phyloP scores from a whole-genome alignment of 1,284 basidiomycete species.

The Anthracocystis walkeri region DNA sequence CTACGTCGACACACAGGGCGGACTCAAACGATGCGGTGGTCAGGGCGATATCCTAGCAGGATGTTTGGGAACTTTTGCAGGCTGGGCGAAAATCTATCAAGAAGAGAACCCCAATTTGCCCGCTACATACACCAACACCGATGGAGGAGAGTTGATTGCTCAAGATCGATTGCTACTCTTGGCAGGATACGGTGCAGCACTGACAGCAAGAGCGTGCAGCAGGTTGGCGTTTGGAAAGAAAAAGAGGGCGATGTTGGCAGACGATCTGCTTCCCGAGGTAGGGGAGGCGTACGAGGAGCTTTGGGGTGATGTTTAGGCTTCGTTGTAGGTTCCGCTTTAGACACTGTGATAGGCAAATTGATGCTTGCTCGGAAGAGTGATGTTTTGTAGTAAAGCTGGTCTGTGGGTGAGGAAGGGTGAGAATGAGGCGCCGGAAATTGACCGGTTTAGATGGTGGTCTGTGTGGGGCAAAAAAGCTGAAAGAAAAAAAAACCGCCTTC shows the following conservation, averaged over 20 bases:
- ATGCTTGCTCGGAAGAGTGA: too few species aligned
- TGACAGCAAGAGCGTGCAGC: conserved; percentile 86
- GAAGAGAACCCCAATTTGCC: conserved; percentile 50
- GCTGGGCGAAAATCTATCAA: conserved; percentile 92
- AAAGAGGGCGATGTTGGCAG: conserved; percentile 85
- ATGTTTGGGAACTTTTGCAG: conserved; percentile 85
- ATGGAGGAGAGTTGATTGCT: conserved; percentile 55
- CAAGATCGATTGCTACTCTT: conserved; percentile 78
- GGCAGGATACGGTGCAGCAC: conserved; percentile 87
- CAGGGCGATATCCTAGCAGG: conserved; percentile 95
- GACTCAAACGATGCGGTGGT: conserved; percentile 91
- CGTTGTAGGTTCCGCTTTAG: conserved; percentile 5
- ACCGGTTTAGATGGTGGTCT: neutral
- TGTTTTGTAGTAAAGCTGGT: neutral
- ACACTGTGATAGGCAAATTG: too few species aligned
- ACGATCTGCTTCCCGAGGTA: conserved; percentile 78
- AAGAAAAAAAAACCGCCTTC: neutral
- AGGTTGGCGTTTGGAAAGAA: conserved; percentile 79
- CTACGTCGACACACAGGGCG: conserved; percentile 79
- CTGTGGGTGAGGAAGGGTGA: neutral
- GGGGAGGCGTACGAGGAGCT: conserved; percentile 68
- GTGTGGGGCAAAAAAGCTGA: neutral
- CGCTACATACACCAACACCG: neutral
- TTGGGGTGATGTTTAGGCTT: conserved; percentile 34
- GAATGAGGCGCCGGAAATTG: neutral